Evolutionary conservation across 2,329 filamentous ascomycete genomes (phyloP).

Genomic region (Colletotrichum nymphaeae): DNA sequence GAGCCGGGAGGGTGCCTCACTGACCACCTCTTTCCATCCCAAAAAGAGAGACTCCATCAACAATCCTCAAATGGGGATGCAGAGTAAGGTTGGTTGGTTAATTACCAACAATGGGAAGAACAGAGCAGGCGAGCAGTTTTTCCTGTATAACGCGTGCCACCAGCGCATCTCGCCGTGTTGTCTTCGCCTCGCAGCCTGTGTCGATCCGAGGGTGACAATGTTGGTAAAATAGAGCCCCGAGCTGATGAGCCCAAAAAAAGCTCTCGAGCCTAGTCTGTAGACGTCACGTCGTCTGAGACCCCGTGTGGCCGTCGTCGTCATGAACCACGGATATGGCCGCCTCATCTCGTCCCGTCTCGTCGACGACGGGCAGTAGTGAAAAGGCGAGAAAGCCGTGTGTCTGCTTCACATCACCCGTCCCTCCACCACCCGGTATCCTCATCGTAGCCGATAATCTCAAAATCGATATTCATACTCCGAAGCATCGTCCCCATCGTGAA

Average conservation of each 20-base stretch:
- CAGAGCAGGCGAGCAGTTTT: too few species aligned
- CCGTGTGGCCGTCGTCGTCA: not conserved
- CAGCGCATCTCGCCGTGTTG: not conserved
- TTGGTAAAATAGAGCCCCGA: not conserved
- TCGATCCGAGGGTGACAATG: not conserved
- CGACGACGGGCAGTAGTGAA: not conserved
- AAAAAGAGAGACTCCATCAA: not conserved
- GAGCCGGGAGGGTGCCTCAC: not conserved
- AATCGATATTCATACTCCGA: slow-evolving; percentile 34
- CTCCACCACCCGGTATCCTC: slow-evolving; percentile 32
- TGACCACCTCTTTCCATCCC: too few species aligned
- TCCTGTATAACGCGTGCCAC: too few species aligned
- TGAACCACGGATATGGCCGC: not conserved
- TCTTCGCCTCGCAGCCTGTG: not conserved
- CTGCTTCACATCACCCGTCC: slow-evolving; percentile 18
- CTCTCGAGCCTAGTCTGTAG: not conserved
- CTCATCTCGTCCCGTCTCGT: not conserved
- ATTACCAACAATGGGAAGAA: not conserved
- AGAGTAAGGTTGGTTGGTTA: not conserved
- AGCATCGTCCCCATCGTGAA: slow-evolving; percentile 38
- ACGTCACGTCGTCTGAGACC: not conserved
- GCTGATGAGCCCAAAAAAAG: not conserved
- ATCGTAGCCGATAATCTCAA: slow-evolving; percentile 38
- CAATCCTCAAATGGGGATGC: not conserved
- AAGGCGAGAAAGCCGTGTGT: not conserved